phyloP scores from a whole-genome alignment of 768 basidiomycete species.

The Kwoniella sp. region DNA sequence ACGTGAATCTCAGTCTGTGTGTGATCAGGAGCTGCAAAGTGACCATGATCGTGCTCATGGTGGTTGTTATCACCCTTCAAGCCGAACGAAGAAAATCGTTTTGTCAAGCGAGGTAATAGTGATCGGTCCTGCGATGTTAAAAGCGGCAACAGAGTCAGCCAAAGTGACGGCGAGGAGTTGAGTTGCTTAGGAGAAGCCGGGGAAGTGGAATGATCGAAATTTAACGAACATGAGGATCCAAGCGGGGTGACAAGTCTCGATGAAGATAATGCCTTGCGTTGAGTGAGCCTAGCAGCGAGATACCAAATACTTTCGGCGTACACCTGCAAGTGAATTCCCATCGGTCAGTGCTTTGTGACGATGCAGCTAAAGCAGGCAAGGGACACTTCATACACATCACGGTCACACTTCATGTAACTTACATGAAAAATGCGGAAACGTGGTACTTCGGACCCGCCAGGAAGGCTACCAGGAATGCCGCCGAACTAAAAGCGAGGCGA shows the following conservation, averaged over 20 bases:
- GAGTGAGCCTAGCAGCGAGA: constrained; percentile 8
- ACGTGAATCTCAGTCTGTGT: constrained; percentile 21
- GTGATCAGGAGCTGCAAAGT: background rate
- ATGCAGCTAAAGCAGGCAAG: background rate
- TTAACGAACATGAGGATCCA: background rate
- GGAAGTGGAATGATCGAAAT: no score
- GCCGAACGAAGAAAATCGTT: background rate
- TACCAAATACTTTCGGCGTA: constrained; percentile 13
- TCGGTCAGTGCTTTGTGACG: background rate
- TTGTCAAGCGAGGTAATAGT: background rate
- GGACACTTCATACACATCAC: no score
- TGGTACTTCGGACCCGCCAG: background rate
- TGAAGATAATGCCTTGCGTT: constrained; percentile 14
- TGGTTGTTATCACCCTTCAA: background rate
- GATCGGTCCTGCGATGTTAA: constrained; percentile 1
- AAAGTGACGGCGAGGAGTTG: no score
- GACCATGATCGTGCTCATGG: background rate
- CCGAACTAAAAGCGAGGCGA: no score
- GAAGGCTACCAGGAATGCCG: constrained; percentile 12
- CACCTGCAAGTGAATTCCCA: background rate
- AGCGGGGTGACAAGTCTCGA: background rate
- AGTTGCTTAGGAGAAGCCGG: no score
- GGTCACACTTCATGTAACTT: no score
- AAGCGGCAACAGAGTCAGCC: no score
- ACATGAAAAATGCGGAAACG: constrained; percentile 17